Conservation (phyloP, 805 yeast species). For the Ogataea angusta region DNA sequence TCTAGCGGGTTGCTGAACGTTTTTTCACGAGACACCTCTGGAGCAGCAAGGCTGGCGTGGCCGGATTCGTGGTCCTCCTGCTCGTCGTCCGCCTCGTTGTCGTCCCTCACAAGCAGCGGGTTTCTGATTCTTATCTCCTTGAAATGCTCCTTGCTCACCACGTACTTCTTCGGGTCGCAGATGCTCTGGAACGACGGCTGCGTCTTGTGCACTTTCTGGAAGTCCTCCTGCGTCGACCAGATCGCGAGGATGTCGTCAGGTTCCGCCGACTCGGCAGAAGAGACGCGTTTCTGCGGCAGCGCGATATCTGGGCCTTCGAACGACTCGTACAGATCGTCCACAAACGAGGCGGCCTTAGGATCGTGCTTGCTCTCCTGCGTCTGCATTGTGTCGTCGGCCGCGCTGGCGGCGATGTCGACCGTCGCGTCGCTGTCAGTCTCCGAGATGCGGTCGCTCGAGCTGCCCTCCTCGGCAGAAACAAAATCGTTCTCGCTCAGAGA, state of each 20-base stretch:
- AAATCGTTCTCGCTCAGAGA: constrained; percentile 31
- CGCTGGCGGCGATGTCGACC: constrained; percentile 9
- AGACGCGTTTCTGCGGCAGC: constrained; percentile 11
- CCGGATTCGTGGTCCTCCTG: background rate
- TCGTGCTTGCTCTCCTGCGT: constrained; percentile 6
- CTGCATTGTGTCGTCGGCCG: constrained; percentile 11
- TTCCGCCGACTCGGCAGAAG: constrained; percentile 28
- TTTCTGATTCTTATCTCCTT: constrained; percentile 22
- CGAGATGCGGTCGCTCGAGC: constrained; percentile 7
- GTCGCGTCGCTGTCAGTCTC: constrained; percentile 11
- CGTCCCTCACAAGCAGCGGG: constrained; percentile 1
- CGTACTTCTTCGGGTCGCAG: constrained; percentile 24
- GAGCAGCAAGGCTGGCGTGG: background rate
- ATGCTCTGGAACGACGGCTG: constrained; percentile 27
- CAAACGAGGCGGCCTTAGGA: constrained; percentile 36
- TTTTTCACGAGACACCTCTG: constrained; percentile 3
- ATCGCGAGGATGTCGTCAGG: constrained; percentile 29
- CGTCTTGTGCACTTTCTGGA: constrained; percentile 17
- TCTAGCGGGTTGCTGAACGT: constrained; percentile 24
- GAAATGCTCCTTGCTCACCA: constrained; percentile 21
- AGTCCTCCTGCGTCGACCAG: constrained; percentile 34
- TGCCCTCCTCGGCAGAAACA: constrained; percentile 33
- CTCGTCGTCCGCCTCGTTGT: constrained; percentile 1
- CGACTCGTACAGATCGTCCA: constrained; percentile 38
- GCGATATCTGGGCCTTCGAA: constrained; percentile 30